Conservation (phyloP, 768 basidiomycete species). For the Mycena chlorophos region DNA sequence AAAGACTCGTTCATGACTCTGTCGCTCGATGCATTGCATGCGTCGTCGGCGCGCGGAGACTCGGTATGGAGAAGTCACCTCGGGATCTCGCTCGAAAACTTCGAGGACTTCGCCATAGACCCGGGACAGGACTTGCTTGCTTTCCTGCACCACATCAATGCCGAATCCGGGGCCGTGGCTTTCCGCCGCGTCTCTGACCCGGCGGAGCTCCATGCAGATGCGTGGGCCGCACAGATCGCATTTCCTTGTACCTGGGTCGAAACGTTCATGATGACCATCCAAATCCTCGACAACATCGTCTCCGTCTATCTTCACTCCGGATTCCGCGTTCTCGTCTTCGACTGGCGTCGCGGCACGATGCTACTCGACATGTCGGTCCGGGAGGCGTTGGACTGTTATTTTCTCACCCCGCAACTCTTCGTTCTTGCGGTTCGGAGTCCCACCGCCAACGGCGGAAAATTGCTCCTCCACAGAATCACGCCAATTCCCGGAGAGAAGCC, state of each 20-base stretch:
- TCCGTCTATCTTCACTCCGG: background rate
- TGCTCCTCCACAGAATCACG: background rate
- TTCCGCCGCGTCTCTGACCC: background rate
- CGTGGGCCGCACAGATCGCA: background rate
- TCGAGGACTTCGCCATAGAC: background rate
- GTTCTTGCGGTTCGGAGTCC: background rate
- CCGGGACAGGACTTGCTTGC: background rate
- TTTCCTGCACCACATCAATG: background rate
- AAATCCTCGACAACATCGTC: background rate
- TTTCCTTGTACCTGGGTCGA: background rate
- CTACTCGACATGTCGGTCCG: background rate
- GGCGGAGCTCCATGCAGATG: background rate
- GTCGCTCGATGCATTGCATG: background rate
- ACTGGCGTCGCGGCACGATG: background rate
- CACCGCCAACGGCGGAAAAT: background rate
- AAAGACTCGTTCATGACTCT: background rate
- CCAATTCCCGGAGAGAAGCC: background rate
- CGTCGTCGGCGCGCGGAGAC: too few species aligned
- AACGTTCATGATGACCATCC: background rate
- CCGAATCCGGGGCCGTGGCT: background rate
- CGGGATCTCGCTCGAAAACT: background rate
- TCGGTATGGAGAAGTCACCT: background rate
- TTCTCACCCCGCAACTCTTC: background rate
- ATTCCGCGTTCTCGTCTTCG: background rate
- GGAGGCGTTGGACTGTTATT: background rate